A percentile compares a stretch with the other conserved stretches of the same genome.
Evolutionary conservation across 306 rosid genomes (phyloP).

Genomic region (Macrotyloma uniflorum): DNA sequence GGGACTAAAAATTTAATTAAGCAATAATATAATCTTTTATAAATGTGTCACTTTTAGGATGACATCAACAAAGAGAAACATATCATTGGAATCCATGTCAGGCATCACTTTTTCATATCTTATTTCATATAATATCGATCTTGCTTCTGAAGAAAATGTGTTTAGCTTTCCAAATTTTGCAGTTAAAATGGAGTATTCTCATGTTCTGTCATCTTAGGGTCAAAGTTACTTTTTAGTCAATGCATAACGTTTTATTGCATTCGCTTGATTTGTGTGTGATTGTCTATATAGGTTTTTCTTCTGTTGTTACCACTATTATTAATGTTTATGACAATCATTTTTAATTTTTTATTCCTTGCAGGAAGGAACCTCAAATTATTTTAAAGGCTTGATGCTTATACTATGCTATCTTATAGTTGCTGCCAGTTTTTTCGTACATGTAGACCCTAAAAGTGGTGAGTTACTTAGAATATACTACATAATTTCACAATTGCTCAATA

Average conservation of each 20-base stretch:
- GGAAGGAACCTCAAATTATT: slow-evolving; percentile 95
- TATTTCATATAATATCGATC: slow-evolving; percentile 10
- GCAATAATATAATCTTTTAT: neutral
- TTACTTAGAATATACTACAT: slow-evolving; percentile 35
- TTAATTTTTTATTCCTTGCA: slow-evolving; percentile 44
- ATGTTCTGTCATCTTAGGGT: neutral
- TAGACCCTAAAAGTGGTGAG: slow-evolving; percentile 86
- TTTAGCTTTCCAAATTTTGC: neutral
- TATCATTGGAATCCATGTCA: slow-evolving; percentile 3
- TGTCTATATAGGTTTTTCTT: neutral
- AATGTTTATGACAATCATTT: neutral
- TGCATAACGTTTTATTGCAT: slow-evolving; percentile 4
- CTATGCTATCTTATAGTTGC: slow-evolving; percentile 94
- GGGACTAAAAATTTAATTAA: no score
- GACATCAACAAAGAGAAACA: neutral
- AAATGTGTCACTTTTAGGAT: neutral
- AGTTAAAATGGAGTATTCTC: neutral
- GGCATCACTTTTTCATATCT: slow-evolving; percentile 1
- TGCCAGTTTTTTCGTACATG: slow-evolving; percentile 88
- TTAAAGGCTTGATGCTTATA: slow-evolving; percentile 93
- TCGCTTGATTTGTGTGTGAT: neutral
- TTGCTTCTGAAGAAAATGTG: neutral
- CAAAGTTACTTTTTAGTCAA: slow-evolving; percentile 5
- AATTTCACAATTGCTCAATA: neutral
- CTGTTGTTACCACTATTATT: neutral